Evolutionary conservation across 305 asterid species (phyloP).

Genomic region (Fraxinus platypoda): DNA sequence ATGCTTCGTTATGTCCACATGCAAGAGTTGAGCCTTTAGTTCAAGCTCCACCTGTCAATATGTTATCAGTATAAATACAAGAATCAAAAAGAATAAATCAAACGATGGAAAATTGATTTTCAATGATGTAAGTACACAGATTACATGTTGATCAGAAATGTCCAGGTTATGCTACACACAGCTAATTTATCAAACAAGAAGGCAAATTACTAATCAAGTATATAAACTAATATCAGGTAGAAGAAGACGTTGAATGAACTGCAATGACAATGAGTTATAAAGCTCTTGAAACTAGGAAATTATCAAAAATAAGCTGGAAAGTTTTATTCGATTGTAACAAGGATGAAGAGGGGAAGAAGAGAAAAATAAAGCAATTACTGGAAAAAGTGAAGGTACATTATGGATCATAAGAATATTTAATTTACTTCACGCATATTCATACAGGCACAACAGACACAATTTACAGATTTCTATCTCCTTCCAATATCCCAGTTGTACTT

Average conservation of each 20-base stretch:
- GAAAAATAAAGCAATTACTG: background rate
- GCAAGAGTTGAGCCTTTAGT: constrained; percentile 68
- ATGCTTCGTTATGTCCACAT: constrained; percentile 69
- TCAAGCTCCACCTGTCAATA: constrained; percentile 71
- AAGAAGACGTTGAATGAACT: background rate
- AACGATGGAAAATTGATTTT: constrained; percentile 1
- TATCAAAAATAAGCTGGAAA: background rate
- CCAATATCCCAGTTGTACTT: background rate
- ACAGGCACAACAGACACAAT: background rate
- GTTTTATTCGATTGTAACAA: background rate
- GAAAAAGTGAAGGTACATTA: background rate
- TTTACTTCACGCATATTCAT: background rate
- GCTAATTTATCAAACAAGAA: background rate
- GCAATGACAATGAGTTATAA: background rate
- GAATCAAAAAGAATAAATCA: constrained; percentile 15
- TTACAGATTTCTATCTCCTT: background rate
- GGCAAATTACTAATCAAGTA: background rate
- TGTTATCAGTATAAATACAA: constrained; percentile 10
- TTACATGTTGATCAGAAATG: background rate
- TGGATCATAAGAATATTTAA: background rate
- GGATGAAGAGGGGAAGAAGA: background rate
- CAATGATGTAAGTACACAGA: background rate
- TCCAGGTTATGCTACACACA: background rate
- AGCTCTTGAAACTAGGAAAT: background rate
- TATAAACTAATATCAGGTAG: background rate